phyloP scores from a whole-genome alignment of 2,329 filamentous ascomycete genomes.

The Beauveria pseudobassiana region DNA sequence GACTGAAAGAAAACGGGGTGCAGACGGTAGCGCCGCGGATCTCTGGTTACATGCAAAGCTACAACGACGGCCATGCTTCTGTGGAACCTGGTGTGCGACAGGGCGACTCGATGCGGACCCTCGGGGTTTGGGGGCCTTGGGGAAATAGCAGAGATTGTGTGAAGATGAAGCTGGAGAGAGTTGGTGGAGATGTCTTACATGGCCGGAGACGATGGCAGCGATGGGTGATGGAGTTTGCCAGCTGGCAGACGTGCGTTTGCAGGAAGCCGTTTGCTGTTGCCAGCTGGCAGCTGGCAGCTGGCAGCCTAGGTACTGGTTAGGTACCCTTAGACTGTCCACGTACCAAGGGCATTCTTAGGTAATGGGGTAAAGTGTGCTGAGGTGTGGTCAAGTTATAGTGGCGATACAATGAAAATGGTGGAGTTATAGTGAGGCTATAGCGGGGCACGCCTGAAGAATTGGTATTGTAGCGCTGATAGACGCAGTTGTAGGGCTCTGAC shows the following conservation, averaged over 20 bases:
- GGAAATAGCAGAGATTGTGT: neutral
- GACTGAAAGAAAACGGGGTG: neutral
- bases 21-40: conserved; percentile 1
- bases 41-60: neutral
- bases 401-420: neutral
- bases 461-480: neutral
- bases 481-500: neutral
- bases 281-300: neutral
- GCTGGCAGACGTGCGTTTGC: neutral
- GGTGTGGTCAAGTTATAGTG: no score
- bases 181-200: neutral
- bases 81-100: neutral
- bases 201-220: neutral
- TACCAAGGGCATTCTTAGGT: neutral
- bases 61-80: conserved; percentile 1
- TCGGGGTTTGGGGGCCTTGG: neutral
- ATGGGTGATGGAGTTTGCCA: neutral
- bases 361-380: neutral
- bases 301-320: neutral
- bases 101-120: neutral
- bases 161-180: neutral
- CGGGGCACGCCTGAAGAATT: neutral
- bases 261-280: neutral
- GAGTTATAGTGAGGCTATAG: neutral
- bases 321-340: neutral